Conservation (phyloP, 1,284 basidiomycete genomes). For the Fomitopsis pinicola region DNA sequence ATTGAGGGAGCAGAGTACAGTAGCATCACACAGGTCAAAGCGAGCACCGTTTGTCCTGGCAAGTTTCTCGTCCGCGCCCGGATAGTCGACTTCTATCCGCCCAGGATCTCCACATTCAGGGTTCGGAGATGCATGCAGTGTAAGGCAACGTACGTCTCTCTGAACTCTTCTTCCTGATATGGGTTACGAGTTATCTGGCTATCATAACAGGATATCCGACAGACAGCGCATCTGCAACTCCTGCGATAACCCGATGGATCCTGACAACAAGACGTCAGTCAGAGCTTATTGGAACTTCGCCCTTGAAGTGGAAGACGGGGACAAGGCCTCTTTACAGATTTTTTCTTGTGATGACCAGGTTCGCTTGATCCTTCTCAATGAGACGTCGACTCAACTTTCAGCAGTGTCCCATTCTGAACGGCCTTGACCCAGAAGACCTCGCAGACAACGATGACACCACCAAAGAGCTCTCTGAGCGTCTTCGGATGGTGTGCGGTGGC, state of each 20-base stretch:
- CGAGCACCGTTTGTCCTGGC: constrained; percentile 28
- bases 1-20: not conserved
- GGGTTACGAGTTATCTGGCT: not conserved
- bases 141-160: constrained; percentile 38
- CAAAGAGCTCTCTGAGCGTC: constrained; percentile 31
- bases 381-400: not conserved
- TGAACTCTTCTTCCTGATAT: not conserved
- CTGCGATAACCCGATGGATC: constrained; percentile 42
- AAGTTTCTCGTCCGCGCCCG: constrained; percentile 46
- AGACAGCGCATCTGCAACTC: constrained; percentile 39
- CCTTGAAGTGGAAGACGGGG: constrained; percentile 46
- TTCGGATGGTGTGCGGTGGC: constrained; percentile 43
- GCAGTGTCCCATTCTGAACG: constrained; percentile 42
- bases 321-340: constrained; percentile 36
- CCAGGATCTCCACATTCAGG: constrained; percentile 42
- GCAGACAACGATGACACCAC: constrained; percentile 31
- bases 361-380: constrained; percentile 1
- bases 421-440: constrained; percentile 39
- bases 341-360: constrained; percentile 34
- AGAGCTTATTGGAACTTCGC: constrained; percentile 44
- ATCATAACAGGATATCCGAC: constrained; percentile 37
- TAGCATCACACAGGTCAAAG: constrained; percentile 37
- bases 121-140: constrained; percentile 50
- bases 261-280: constrained; percentile 39
- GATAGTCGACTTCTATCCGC: constrained; percentile 53